These are phyloP conservation scores for Xylariaceae sp. DNA, from an alignment of 2,329 filamentous ascomycete species.

Conservation along the genomic window DNA sequence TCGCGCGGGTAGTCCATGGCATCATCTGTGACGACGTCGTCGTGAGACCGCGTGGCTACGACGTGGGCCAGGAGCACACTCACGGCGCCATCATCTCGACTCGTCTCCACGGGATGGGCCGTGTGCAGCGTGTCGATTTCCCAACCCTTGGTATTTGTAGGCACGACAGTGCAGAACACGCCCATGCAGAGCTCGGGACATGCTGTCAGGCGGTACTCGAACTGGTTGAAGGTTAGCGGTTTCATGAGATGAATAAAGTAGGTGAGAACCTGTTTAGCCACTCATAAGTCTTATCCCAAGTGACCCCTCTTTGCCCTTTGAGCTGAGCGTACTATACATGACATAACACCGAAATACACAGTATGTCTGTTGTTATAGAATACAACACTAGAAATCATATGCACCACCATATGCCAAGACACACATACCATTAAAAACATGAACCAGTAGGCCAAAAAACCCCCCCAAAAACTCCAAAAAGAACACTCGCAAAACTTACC, in stretches of 20 bases:
- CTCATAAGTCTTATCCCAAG: too few species aligned
- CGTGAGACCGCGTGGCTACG: constrained; percentile 73
- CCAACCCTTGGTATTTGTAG: constrained; percentile 54
- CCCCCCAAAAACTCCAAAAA: neutral
- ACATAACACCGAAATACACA: too few species aligned
- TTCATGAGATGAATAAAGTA: neutral
- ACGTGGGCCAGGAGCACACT: constrained; percentile 78
- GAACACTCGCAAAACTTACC: constrained; percentile 46
- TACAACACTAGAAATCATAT: too few species aligned
- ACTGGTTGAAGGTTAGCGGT: constrained; percentile 53
- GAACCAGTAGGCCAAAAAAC: neutral
- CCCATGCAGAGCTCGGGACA: constrained; percentile 82
- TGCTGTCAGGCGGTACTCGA: constrained; percentile 75
- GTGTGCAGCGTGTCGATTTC: constrained; percentile 59
- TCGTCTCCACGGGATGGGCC: constrained; percentile 65
- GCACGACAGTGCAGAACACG: constrained; percentile 72
- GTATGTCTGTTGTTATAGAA: too few species aligned
- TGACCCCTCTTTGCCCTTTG: too few species aligned
- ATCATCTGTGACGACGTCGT: constrained; percentile 70
- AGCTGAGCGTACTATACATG: too few species aligned
- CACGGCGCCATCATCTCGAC: constrained; percentile 60
- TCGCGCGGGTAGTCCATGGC: constrained; percentile 77
- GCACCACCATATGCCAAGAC: too few species aligned
- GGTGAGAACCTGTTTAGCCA: neutral
- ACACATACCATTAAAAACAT: too few species aligned